phyloP scores from a whole-genome alignment of 192 early-diverging fungal species.

The Spinellus fusiger region DNA sequence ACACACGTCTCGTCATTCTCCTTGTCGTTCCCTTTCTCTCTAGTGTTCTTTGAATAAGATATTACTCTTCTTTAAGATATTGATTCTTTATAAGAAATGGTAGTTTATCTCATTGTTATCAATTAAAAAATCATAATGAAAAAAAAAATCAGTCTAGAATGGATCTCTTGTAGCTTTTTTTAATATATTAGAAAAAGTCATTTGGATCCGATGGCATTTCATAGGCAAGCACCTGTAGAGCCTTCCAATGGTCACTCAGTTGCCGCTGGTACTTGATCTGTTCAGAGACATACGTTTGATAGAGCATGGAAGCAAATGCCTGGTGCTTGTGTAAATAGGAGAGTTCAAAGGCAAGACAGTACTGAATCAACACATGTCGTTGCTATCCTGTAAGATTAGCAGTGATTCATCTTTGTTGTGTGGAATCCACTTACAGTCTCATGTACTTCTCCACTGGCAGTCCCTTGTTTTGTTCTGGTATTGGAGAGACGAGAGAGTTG shows the following conservation, averaged over 20 bases:
- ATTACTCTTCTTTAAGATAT: too few species aligned
- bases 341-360: constrained; percentile 53
- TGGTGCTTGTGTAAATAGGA: constrained; percentile 55
- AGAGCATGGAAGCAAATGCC: constrained; percentile 46
- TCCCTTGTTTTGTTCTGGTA: constrained; percentile 24
- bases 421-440: constrained; percentile 18
- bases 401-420: constrained; percentile 24
- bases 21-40: too few species aligned
- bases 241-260: constrained; percentile 47
- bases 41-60: too few species aligned
- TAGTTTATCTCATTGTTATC: too few species aligned
- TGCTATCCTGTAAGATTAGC: constrained; percentile 28
- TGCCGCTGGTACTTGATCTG: constrained; percentile 48
- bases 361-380: constrained; percentile 42
- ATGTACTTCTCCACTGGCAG: constrained; percentile 40
- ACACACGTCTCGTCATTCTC: too few species aligned
- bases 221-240: constrained; percentile 32
- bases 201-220: constrained; percentile 44
- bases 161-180: background rate
- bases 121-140: too few species aligned
- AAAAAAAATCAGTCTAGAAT: too few species aligned
- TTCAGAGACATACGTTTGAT: constrained; percentile 54
- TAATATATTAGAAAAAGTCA: constrained; percentile 18
- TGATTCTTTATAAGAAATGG: too few species aligned
- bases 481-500: background rate